phyloP scores from a whole-genome alignment of 1,284 basidiomycete species.

The Sporisorium iseilematis-ciliati region DNA sequence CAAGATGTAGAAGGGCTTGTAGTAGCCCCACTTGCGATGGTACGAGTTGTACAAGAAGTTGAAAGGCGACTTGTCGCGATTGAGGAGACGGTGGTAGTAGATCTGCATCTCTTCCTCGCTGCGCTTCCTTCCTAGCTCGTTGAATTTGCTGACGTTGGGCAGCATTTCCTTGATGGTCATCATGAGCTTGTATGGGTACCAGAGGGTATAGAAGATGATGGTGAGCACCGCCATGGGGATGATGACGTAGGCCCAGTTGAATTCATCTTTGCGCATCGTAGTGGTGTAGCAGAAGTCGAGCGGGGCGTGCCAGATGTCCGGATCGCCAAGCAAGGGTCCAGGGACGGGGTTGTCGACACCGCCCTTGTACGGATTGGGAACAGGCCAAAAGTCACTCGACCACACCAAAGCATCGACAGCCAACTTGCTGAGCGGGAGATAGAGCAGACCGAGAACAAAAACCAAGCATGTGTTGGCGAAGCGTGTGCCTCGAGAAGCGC shows the following conservation, averaged over 20 bases:
- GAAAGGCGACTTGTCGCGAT: constrained; percentile 78
- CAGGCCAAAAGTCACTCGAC: constrained; percentile 64
- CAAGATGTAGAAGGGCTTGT: constrained; percentile 68
- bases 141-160: constrained; percentile 78
- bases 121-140: constrained; percentile 78
- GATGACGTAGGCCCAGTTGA: constrained; percentile 79
- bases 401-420: constrained; percentile 63
- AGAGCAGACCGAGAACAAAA: constrained; percentile 54
- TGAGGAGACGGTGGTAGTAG: constrained; percentile 80
- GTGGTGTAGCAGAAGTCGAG: constrained; percentile 80
- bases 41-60: constrained; percentile 77
- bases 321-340: constrained; percentile 74
- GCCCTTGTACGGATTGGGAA: constrained; percentile 76
- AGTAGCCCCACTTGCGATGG: constrained; percentile 71
- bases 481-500: constrained; percentile 54
- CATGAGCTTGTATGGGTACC: constrained; percentile 78
- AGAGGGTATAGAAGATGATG: constrained; percentile 77
- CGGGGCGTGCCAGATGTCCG: constrained; percentile 72
- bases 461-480: constrained; percentile 58
- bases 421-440: constrained; percentile 66
- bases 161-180: constrained; percentile 75
- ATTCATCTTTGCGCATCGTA: constrained; percentile 77
- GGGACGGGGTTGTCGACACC: constrained; percentile 68
- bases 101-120: constrained; percentile 75
- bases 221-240: constrained; percentile 76